Percentiles rank a stretch among this genome's conserved stretches.
These are phyloP conservation scores for Termitomyces sp. DNA, from an alignment of 768 basidiomycete species.

Conservation along the genomic window DNA sequence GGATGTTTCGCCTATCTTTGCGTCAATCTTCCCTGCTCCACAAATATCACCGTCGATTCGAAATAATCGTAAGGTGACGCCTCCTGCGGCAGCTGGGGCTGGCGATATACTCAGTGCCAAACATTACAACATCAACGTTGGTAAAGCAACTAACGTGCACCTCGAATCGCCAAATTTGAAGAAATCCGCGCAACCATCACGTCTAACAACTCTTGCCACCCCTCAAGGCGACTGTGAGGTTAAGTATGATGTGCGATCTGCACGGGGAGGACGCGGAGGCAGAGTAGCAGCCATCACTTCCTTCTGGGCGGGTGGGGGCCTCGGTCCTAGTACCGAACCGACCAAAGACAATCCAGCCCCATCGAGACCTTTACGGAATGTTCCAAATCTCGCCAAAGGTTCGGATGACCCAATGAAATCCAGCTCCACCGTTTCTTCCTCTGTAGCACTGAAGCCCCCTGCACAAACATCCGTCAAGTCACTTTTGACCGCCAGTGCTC, in stretches of 20 bases:
- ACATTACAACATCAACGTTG: slow-evolving; percentile 17
- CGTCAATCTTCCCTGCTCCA: slow-evolving; percentile 20
- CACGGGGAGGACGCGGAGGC: slow-evolving; percentile 74
- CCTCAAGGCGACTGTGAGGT: slow-evolving; percentile 43
- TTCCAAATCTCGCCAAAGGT: background rate
- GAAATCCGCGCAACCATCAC: slow-evolving; percentile 17
- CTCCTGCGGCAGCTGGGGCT: slow-evolving; percentile 22
- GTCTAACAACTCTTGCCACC: slow-evolving; percentile 27
- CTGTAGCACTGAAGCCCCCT: background rate
- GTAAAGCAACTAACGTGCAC: slow-evolving; percentile 9
- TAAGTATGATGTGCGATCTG: slow-evolving; percentile 73
- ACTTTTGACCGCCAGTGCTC: slow-evolving; percentile 2
- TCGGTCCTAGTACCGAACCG: background rate
- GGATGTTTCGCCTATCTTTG: slow-evolving; percentile 16
- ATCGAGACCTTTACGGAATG: slow-evolving; percentile 1
- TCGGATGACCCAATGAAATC: background rate
- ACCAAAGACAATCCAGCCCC: background rate
- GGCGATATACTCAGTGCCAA: slow-evolving; percentile 11
- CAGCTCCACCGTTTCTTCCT: background rate
- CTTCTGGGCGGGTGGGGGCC: slow-evolving; percentile 63
- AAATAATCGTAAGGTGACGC: slow-evolving; percentile 33
- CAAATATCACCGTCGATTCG: slow-evolving; percentile 27
- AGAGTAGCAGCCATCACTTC: slow-evolving; percentile 70
- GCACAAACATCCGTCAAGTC: slow-evolving; percentile 5
- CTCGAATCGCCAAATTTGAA: slow-evolving; percentile 6